A percentile compares a stretch with the other conserved stretches of the same genome.
Evolutionary conservation across 2,329 filamentous ascomycete species (phyloP).

Genomic region (Fusarium avenaceum): DNA sequence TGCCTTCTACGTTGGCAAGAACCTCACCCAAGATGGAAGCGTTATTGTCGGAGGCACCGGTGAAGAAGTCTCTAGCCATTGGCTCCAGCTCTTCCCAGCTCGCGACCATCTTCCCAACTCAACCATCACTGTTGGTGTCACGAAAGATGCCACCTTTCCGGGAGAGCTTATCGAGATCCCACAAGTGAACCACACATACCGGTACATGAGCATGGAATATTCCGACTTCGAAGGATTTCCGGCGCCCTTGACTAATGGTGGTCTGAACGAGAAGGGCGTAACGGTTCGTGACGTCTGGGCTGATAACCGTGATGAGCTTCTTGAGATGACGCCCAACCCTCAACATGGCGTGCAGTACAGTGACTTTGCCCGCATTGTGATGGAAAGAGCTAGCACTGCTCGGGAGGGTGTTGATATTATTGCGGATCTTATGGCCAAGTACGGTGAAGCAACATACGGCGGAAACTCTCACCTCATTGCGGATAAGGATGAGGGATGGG

Average conservation of each 20-base stretch:
- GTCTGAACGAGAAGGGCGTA: constrained; percentile 44
- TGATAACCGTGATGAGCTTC: constrained; percentile 42
- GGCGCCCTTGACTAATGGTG: constrained; percentile 41
- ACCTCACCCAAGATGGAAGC: constrained; percentile 58
- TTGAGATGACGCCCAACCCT: constrained; percentile 44
- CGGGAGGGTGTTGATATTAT: constrained; percentile 43
- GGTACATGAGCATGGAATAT: constrained; percentile 46
- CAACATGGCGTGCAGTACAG: constrained; percentile 44
- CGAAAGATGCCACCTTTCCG: constrained; percentile 37
- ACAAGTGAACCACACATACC: constrained; percentile 42
- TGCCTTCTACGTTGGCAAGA: constrained; percentile 62
- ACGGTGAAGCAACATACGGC: constrained; percentile 44
- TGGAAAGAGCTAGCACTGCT: constrained; percentile 41
- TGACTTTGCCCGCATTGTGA: constrained; percentile 44
- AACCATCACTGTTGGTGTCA: constrained; percentile 52
- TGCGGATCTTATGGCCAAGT: constrained; percentile 30
- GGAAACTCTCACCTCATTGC: constrained; percentile 45
- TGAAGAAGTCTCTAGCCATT: constrained; percentile 62
- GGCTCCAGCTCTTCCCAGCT: constrained; percentile 61
- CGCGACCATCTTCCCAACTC: constrained; percentile 57
- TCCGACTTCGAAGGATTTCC: constrained; percentile 46
- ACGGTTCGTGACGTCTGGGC: constrained; percentile 45
- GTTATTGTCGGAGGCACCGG: constrained; percentile 62
- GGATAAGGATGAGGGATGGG: constrained; percentile 44
- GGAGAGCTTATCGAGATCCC: constrained; percentile 45